phyloP scores from a whole-genome alignment of 768 basidiomycete species.

The Leucosporidium creatinivorum region DNA sequence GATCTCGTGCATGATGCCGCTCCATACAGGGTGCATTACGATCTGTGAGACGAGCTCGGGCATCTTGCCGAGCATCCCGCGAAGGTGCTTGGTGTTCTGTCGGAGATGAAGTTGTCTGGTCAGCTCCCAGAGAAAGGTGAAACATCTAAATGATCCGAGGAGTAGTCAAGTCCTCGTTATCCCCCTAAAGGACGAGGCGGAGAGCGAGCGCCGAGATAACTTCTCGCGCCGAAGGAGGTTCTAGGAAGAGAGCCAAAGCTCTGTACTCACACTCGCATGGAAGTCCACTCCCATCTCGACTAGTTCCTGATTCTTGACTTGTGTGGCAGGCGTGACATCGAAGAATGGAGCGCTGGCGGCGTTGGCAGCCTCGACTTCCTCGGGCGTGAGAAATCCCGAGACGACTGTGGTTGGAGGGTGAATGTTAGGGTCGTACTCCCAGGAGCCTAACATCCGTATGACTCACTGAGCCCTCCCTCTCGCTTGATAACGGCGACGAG shows the following conservation, averaged over 20 bases:
- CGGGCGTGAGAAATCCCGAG: neutral
- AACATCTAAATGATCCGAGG: too few species aligned
- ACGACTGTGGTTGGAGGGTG: neutral
- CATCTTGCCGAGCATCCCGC: neutral
- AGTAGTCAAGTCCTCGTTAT: too few species aligned
- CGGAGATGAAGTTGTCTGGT: neutral
- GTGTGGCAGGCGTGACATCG: neutral
- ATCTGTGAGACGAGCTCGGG: neutral
- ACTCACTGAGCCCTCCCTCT: neutral
- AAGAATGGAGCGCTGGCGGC: neutral
- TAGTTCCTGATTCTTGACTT: neutral
- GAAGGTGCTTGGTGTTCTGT: neutral
- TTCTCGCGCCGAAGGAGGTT: too few species aligned
- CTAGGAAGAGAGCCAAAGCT: too few species aligned
- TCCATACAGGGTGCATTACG: neutral
- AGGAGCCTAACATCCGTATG: neutral
- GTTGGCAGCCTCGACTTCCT: neutral
- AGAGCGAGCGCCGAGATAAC: neutral
- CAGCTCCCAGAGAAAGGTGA: too few species aligned
- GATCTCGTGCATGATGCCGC: neutral
- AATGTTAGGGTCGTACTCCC: too few species aligned
- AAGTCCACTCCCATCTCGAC: neutral
- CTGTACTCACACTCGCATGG: neutral
- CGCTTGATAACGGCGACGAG: constrained; percentile 1
- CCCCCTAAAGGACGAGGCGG: too few species aligned